phyloP scores from a whole-genome alignment of 2,329 filamentous ascomycete species.

The Ascocoryne sarcoides region DNA sequence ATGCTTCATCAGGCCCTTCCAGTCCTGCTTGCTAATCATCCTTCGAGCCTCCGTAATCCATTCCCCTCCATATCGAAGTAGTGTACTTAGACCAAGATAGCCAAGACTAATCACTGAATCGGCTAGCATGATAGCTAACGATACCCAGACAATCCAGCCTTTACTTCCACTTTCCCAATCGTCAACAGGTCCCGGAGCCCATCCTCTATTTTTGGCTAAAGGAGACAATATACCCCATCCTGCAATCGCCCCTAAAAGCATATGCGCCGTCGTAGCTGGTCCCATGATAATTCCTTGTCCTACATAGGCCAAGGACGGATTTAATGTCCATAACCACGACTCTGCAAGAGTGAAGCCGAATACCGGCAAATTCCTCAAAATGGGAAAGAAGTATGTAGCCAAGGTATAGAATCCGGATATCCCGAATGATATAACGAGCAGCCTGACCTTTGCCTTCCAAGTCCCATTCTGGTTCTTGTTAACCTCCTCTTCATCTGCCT shows the following conservation, averaged over 20 bases:
- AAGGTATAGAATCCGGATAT: slow-evolving; percentile 63
- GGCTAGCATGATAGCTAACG: slow-evolving; percentile 90
- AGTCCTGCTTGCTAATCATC: slow-evolving; percentile 23
- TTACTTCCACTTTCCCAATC: slow-evolving; percentile 93
- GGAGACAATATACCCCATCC: slow-evolving; percentile 91
- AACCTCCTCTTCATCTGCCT: slow-evolving; percentile 20
- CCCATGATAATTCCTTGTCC: slow-evolving; percentile 99
- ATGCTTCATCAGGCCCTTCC: slow-evolving; percentile 22
- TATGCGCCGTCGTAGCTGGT: slow-evolving; percentile 86
- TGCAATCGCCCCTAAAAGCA: slow-evolving; percentile 80
- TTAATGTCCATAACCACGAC: slow-evolving; percentile 90
- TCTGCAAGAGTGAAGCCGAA: slow-evolving; percentile 67
- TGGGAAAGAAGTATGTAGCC: slow-evolving; percentile 80
- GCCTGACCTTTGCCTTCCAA: slow-evolving; percentile 28
- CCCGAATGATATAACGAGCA: slow-evolving; percentile 46
- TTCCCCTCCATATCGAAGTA: slow-evolving; percentile 38
- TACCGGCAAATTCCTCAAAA: slow-evolving; percentile 76
- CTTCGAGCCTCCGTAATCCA: slow-evolving; percentile 29
- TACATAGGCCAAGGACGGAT: slow-evolving; percentile 93
- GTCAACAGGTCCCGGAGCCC: slow-evolving; percentile 78
- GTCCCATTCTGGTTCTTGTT: slow-evolving; percentile 19
- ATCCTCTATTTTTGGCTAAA: slow-evolving; percentile 73
- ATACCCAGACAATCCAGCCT: slow-evolving; percentile 98
- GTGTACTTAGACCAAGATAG: slow-evolving; percentile 61
- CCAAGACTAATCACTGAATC: slow-evolving; percentile 84